Percentiles rank a stretch among this genome's conserved stretches.
These are phyloP conservation scores for Micractinium sp. DNA, from an alignment of 139 green algal genomes.

Conservation along the genomic window DNA sequence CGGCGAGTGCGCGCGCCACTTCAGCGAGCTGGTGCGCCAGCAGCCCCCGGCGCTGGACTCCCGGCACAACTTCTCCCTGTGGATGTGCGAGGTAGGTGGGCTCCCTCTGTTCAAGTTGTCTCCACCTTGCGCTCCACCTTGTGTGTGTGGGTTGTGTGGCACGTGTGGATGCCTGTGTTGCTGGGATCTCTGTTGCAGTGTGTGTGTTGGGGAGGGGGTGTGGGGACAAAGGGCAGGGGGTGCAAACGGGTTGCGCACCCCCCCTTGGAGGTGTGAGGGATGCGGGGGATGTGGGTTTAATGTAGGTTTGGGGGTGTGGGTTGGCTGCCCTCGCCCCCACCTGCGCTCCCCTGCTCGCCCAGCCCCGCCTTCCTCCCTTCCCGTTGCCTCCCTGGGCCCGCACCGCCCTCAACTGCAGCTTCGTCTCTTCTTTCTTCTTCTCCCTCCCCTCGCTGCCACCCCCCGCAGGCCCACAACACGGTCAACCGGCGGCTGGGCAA, in stretches of 20 bases:
- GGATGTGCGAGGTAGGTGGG: conserved; percentile 73
- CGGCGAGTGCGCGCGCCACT: conserved; percentile 90
- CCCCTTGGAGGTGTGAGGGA: too few species aligned
- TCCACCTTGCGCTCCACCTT: background rate
- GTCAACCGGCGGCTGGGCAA: conserved; percentile 87
- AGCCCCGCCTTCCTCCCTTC: background rate
- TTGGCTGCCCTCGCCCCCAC: too few species aligned
- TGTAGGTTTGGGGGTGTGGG: too few species aligned
- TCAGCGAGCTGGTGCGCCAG: conserved; percentile 70
- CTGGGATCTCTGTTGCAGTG: too few species aligned
- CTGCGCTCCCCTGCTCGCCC: background rate
- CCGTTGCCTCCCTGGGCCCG: too few species aligned
- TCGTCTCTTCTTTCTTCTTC: background rate
- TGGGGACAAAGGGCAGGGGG: too few species aligned
- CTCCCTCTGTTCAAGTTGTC: background rate
- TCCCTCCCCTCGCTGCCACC: too few species aligned
- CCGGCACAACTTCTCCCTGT: conserved; percentile 69
- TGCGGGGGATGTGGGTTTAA: too few species aligned
- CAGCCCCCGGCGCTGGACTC: background rate
- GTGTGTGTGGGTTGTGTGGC: background rate
- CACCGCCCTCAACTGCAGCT: background rate
- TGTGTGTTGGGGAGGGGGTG: too few species aligned
- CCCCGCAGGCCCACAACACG: conserved; percentile 79
- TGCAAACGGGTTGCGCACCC: too few species aligned
- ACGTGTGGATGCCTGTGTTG: too few species aligned